A percentile compares a stretch with the other conserved stretches of the same genome.
These are phyloP conservation scores for Tetratostichococcus sp. DNA, from an alignment of 139 green algal species.

Conservation along the genomic window DNA sequence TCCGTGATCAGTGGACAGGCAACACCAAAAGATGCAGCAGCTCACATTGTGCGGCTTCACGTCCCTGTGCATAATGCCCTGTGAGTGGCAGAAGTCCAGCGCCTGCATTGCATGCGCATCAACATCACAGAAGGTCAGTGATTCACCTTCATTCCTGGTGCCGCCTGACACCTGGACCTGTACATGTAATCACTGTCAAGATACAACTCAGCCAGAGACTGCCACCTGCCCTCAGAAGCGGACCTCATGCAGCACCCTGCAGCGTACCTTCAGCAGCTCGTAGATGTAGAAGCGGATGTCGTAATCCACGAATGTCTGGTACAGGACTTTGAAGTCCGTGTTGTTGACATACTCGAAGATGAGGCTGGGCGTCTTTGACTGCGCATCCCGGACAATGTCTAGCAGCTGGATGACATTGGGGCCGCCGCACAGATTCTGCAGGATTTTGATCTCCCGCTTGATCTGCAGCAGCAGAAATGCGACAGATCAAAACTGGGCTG, in stretches of 20 bases:
- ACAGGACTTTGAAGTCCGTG: conserved; percentile 90
- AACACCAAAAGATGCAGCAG: conserved; percentile 6
- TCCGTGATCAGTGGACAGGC: not conserved
- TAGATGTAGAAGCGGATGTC: conserved; percentile 98
- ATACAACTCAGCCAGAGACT: too few relatives aligned
- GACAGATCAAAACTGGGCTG: not conserved
- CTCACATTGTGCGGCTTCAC: conserved; percentile 79
- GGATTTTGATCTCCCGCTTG: conserved; percentile 97
- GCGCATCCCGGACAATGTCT: conserved; percentile 91
- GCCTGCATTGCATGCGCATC: conserved; percentile 50
- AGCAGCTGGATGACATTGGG: conserved; percentile 97
- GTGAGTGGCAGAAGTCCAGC: conserved; percentile 93
- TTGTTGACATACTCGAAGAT: conserved; percentile 98
- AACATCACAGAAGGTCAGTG: too few relatives aligned
- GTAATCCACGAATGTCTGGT: conserved; percentile 92
- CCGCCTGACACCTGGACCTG: too few relatives aligned
- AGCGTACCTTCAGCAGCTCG: conserved; percentile 83
- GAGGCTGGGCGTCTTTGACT: conserved; percentile 89
- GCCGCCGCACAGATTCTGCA: conserved; percentile 93
- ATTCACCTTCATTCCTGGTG: too few relatives aligned
- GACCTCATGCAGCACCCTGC: too few relatives aligned
- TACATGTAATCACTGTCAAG: too few relatives aligned
- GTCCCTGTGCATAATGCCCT: conserved; percentile 87
- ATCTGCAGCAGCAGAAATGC: conserved; percentile 52
- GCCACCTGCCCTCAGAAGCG: too few relatives aligned